A percentile compares a stretch with the other conserved stretches of the same genome.
phyloP scores from a whole-genome alignment of 73 alveolate genomes.

The Paramecium octaurelia region DNA sequence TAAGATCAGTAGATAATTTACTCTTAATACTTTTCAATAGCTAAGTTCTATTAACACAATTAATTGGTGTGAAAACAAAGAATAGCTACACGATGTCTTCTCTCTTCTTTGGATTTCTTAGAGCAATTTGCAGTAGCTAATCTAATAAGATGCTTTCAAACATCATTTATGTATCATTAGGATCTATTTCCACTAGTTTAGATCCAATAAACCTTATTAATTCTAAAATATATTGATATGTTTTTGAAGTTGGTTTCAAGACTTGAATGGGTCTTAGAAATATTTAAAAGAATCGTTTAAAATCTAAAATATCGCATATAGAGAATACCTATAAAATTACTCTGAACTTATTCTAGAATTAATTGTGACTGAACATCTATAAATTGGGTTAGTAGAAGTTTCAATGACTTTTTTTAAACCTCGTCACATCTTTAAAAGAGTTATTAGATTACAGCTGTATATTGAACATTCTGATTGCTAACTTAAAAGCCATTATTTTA shows the following conservation, averaged over 20 bases:
- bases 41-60: slow-evolving; percentile 3
- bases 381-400: slow-evolving; percentile 26
- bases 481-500: slow-evolving; percentile 33
- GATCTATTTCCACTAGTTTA: slow-evolving; percentile 56
- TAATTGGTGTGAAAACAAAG: slow-evolving; percentile 28
- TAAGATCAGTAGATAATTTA: slow-evolving; percentile 23
- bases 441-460: slow-evolving; percentile 20
- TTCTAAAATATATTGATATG: slow-evolving; percentile 15
- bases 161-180: slow-evolving; percentile 61
- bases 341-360: slow-evolving; percentile 43
- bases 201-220: slow-evolving; percentile 41
- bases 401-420: slow-evolving; percentile 53
- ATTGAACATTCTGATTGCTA: slow-evolving; percentile 25
- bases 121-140: not conserved
- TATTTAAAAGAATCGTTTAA: slow-evolving; percentile 47
- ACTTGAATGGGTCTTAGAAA: slow-evolving; percentile 46
- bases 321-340: slow-evolving; percentile 40
- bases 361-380: slow-evolving; percentile 30
- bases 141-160: slow-evolving; percentile 55
- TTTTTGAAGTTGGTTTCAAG: slow-evolving; percentile 48
- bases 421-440: slow-evolving; percentile 60
- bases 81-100: slow-evolving; percentile 43
- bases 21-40: not conserved
- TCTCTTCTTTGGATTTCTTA: slow-evolving; percentile 45
- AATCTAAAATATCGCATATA: not conserved